Evolutionary conservation across 192 early-diverging fungal species (phyloP), one percentile per base, ranked within the genome.

Genomic region (Coemansia sp.): DNA sequence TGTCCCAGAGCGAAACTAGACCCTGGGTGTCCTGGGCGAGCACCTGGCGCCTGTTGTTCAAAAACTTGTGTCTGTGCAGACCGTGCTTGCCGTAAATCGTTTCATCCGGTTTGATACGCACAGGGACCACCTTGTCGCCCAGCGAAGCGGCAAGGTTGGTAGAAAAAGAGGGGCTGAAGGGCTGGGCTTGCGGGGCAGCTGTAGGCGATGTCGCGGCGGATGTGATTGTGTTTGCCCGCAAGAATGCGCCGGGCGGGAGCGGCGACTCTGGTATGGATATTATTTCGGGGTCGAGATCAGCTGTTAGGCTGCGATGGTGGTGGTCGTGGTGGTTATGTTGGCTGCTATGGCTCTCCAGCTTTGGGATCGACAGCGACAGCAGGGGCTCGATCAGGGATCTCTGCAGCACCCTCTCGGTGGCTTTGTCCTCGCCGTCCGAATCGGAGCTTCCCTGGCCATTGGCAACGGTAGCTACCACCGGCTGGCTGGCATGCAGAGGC

Each of bases 1-100:
- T 85, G 80, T 99, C 96, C 97, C 97, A 99, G 34, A 97, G 75
- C 0, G 86, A 86, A 12, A 97, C 88, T 30, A 88, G 84, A 0
- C 91, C 93, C 32, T 65, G 84, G 28, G 90, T 90, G 68, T 97
- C 90, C 69, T 91, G 84, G 1, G 95, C 94, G 42, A 97, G 68
- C 0, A 95, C 91, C 69, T 92, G 89, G 54, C 94, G 86, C 65
- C 90, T 86, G 80, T 94, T 92, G 45, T 96, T 92, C 32, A 98
- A 75, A 5, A 97, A 73, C 29, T 73, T 66, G 71, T 89, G 85
- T 17, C 87, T 78, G 12, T 88, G 86, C 33, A 89, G 67, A 2
- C 91, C 89, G 61, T 89, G 84, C 42, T 87, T 83, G 63, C 92
- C 85, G 34, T 56, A 48, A 33, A 84, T 83, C 4, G 74, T 71